Evolutionary conservation across 2,329 filamentous ascomycete genomes (phyloP).

Genomic region (Trichophyton equinum): DNA sequence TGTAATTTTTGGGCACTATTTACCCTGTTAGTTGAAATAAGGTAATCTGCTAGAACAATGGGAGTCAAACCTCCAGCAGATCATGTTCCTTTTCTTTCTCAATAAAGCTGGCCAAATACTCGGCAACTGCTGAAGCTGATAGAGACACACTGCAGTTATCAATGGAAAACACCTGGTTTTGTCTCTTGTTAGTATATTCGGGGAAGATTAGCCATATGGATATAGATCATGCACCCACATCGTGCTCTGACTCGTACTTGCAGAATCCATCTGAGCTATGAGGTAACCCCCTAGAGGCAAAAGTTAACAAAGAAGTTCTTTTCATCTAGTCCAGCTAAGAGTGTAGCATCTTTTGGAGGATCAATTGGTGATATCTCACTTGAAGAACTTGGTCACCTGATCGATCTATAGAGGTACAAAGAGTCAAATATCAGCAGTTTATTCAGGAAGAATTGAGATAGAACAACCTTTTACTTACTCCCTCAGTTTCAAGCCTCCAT

Average conservation of each 20-base stretch:
- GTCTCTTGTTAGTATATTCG: background rate
- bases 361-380: background rate
- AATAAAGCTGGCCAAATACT: constrained; percentile 17
- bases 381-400: background rate
- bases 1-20: constrained; percentile 20
- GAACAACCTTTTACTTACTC: constrained; percentile 15
- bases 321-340: background rate
- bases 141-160: constrained; percentile 15
- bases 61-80: constrained; percentile 21
- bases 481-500: constrained; percentile 23
- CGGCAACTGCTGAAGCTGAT: constrained; percentile 9
- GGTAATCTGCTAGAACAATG: background rate
- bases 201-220: background rate
- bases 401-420: background rate
- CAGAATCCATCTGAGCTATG: constrained; percentile 7
- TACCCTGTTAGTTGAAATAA: background rate
- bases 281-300: background rate
- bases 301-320: constrained; percentile 5
- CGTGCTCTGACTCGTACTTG: constrained; percentile 16
- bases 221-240: constrained; percentile 15
- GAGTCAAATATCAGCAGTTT: background rate
- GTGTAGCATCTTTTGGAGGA: background rate
- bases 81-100: constrained; percentile 22
- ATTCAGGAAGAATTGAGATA: background rate
- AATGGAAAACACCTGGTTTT: constrained; percentile 19